These are phyloP conservation scores for Heterobasidion annosum DNA, from an alignment of 1,284 basidiomycete genomes.

Conservation along the genomic window DNA sequence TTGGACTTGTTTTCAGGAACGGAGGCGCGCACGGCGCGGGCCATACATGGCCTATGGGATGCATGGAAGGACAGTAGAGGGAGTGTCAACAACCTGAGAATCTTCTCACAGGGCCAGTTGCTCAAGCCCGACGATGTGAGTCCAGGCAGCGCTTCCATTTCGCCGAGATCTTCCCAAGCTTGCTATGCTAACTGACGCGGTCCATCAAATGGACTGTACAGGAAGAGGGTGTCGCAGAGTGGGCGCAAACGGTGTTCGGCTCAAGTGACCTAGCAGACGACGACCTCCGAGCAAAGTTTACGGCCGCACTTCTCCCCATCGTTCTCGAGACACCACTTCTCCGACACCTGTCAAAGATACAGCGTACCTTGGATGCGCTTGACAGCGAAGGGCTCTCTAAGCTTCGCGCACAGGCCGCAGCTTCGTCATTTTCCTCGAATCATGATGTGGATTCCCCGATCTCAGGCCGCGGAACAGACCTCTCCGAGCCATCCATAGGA, in stretches of 20 bases:
- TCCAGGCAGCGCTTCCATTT: constrained; percentile 13
- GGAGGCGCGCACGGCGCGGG: constrained; percentile 43
- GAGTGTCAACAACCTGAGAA: constrained; percentile 68
- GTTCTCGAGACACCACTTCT: background rate
- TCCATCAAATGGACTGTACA: background rate
- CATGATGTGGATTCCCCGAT: background rate
- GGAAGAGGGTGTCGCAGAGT: constrained; percentile 2
- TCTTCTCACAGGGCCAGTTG: constrained; percentile 62
- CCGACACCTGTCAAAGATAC: background rate
- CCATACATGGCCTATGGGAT: constrained; percentile 65
- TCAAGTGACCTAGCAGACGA: background rate
- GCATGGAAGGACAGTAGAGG: constrained; percentile 60
- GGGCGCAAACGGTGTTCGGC: background rate
- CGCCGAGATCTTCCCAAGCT: background rate
- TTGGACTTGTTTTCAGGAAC: constrained; percentile 80
- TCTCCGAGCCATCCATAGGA: constrained; percentile 32
- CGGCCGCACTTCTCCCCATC: background rate
- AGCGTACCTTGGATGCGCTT: constrained; percentile 1
- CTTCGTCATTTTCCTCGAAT: background rate
- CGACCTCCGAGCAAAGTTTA: background rate
- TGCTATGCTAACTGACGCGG: background rate
- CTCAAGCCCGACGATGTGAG: constrained; percentile 53
- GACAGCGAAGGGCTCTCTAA: constrained; percentile 2
- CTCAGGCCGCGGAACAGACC: constrained; percentile 6
- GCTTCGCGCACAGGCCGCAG: background rate